These are phyloP conservation scores for Aspergillus quadrilineatus DNA, from an alignment of 2,329 filamentous ascomycete species.

Conservation along the genomic window DNA sequence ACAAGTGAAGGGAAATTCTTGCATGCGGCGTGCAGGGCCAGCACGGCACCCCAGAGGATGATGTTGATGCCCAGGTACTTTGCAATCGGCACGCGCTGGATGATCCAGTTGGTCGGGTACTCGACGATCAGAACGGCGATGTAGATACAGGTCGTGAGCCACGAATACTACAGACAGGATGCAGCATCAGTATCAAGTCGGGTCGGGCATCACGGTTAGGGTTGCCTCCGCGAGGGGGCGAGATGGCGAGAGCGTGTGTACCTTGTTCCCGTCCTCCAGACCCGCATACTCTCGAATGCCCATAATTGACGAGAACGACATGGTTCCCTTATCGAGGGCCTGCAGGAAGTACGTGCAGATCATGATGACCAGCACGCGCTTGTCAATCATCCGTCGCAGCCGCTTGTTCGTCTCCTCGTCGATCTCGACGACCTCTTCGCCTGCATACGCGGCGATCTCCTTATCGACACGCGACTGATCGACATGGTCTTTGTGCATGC, in stretches of 20 bases:
- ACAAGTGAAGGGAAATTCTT: constrained; percentile 61
- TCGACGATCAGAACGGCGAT: constrained; percentile 69
- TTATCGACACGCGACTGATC: constrained; percentile 64
- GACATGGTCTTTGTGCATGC: constrained; percentile 52
- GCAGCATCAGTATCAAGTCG: too few relatives aligned
- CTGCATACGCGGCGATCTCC: constrained; percentile 68
- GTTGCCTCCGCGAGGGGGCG: too few relatives aligned
- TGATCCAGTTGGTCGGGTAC: constrained; percentile 67
- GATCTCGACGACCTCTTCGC: constrained; percentile 57
- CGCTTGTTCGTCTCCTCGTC: constrained; percentile 59
- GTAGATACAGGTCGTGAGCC: constrained; percentile 74
- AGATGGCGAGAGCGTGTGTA: constrained; percentile 4
- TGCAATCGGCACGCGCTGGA: constrained; percentile 64
- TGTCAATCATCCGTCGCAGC: constrained; percentile 65
- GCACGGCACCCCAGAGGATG: constrained; percentile 60
- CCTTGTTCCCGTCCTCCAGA: constrained; percentile 39
- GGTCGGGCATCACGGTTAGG: too few relatives aligned
- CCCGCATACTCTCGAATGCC: constrained; percentile 47
- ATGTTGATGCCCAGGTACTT: constrained; percentile 67
- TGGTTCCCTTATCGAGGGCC: constrained; percentile 42
- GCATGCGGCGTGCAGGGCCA: constrained; percentile 63
- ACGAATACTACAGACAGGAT: constrained; percentile 55
- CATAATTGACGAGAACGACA: constrained; percentile 46
- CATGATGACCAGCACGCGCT: constrained; percentile 68
- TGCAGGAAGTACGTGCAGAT: constrained; percentile 72